Base-by-base conservation (phyloP, 352 stramenopile species). In the Phytophthora idaei region DNA sequence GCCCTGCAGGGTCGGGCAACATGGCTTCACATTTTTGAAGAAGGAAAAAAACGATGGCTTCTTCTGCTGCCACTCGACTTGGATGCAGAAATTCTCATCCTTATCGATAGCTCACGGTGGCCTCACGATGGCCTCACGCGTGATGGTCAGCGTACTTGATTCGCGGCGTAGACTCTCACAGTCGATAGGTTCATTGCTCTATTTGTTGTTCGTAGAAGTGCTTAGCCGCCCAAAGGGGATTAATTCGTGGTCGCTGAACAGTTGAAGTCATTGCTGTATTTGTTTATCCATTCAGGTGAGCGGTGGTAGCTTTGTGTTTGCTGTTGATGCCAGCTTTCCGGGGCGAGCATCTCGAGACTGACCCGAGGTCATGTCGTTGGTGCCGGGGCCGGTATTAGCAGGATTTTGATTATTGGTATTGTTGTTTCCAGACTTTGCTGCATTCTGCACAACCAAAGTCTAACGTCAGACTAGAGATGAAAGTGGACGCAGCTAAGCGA, bases 251-350 rank as follows among this genome's bases (percentile, higher is more conserved):
- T 21, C 21, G 21, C 21, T 21, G 21, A 48, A 5, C 1, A 34
- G 14, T 27, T 15, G 29, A 51, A 29, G 28, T 32, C 36, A 36
- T 29, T 47, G 5, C 10, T 64, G 32, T 42, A 59, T 66, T 34
- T 46, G 31, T 15, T 15, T 50, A 49, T 31, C 8, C 29, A 29
- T 46, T 58, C 56, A 71, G 11, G 60, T 50, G 36, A 74, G 65
- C 11, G 64, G 64, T 28, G 64, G 64, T 28, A 76, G 32, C 49
- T 70, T 76, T 28, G n/a, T 62, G 41, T 27, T 69, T 46, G 56
- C 49, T 56, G 44, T 15, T 12, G 42, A 36, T 17, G n/a, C 37
- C 29, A 32, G 7, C 28, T 77, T 74, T 37, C 59, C 56, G 4
- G 28, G 27, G 17, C 54, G 49, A 45, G 28, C 25, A 53, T 47